Evolutionary conservation across 495 filamentous ascomycete species (phyloP).

Genomic region (Chaetomium tenue): DNA sequence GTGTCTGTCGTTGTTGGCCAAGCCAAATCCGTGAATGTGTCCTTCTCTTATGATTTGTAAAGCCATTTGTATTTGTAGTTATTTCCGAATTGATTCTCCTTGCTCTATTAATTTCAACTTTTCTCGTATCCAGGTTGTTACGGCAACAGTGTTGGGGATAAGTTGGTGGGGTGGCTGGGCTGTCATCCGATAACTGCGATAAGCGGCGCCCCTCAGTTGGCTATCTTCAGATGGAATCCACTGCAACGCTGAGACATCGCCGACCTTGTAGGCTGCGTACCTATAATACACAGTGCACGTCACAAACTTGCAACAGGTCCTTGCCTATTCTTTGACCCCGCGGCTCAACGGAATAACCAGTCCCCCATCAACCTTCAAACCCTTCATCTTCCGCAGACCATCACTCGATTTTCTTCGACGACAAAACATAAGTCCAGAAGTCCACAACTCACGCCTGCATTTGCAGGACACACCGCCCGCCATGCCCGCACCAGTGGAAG

Average conservation of each 20-base stretch:
- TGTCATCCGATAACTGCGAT: conserved; percentile 10
- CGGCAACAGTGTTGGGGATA: too few relatives aligned
- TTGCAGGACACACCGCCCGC: conserved; percentile 5
- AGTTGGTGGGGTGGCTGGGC: neutral
- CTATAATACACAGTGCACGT: conserved; percentile 4
- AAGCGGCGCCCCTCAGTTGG: conserved; percentile 19
- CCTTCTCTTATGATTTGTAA: too few relatives aligned
- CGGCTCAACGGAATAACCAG: neutral
- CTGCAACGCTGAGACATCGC: neutral
- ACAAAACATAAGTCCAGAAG: neutral
- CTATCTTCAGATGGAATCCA: neutral
- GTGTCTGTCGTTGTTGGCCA: too few relatives aligned
- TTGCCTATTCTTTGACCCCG: neutral
- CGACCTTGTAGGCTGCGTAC: too few relatives aligned
- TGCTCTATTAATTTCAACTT: too few relatives aligned
- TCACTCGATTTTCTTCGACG: neutral
- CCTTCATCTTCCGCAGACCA: neutral
- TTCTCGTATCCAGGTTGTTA: too few relatives aligned
- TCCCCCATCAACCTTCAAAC: neutral
- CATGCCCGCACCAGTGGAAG: conserved; percentile 42
- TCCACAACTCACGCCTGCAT: neutral
- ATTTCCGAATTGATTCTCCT: too few relatives aligned
- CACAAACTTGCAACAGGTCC: neutral
- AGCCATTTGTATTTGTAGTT: too few relatives aligned
- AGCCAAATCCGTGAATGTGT: too few relatives aligned